These are phyloP conservation scores for Helminthosporium solani DNA, from an alignment of 2,329 filamentous ascomycete species.

Conservation along the genomic window DNA sequence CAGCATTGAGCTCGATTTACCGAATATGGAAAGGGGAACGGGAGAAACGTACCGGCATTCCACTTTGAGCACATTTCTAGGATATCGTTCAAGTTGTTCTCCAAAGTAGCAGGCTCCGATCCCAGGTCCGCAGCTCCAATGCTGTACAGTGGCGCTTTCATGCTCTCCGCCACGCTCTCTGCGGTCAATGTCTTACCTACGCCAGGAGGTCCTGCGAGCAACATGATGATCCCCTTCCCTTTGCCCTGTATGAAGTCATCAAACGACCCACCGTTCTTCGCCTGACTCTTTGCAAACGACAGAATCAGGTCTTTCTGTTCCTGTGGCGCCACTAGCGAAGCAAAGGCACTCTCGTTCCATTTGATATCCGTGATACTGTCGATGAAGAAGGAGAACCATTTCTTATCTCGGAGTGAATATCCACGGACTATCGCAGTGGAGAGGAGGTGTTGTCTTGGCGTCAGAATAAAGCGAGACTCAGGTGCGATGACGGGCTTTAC, in stretches of 20 bases:
- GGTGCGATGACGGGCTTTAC: neutral
- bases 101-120: constrained; percentile 52
- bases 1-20: neutral
- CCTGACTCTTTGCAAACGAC: constrained; percentile 75
- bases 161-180: constrained; percentile 33
- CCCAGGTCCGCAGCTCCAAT: constrained; percentile 78
- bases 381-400: constrained; percentile 37
- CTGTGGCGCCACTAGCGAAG: constrained; percentile 41
- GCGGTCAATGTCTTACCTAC: constrained; percentile 42
- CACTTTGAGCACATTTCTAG: constrained; percentile 73
- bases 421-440: constrained; percentile 49
- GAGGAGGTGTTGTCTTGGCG: constrained; percentile 19
- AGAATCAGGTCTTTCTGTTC: constrained; percentile 26
- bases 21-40: neutral
- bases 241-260: constrained; percentile 45
- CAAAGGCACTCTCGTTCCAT: constrained; percentile 49
- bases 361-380: constrained; percentile 45
- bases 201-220: constrained; percentile 49
- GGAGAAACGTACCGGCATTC: constrained; percentile 39
- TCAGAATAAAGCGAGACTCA: neutral
- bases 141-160: constrained; percentile 57
- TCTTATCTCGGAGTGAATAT: constrained; percentile 24
- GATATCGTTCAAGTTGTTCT: constrained; percentile 75
- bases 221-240: constrained; percentile 32
- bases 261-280: constrained; percentile 34